A percentile compares a stretch with the other conserved stretches of the same genome.
Evolutionary conservation across 2,329 filamentous ascomycete genomes (phyloP).

Genomic region (Alternaria angustiovoidea): DNA sequence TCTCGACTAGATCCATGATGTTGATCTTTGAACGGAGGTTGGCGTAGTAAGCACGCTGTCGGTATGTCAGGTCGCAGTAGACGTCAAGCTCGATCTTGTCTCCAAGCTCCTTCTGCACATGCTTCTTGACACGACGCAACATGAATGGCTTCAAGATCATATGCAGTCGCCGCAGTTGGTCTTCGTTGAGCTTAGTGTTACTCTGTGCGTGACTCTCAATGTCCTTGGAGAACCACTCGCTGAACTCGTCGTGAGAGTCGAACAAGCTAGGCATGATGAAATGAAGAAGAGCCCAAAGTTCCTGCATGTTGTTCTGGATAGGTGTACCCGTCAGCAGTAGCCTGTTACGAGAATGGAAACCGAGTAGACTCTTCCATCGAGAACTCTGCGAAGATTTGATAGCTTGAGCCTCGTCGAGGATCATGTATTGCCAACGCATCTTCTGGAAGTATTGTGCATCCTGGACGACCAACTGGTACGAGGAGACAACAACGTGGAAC

Average conservation of each 20-base stretch:
- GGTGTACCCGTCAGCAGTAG: constrained; percentile 94
- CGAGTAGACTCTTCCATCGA: constrained; percentile 93
- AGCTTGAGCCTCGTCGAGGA: constrained; percentile 96
- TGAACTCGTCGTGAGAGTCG: constrained; percentile 91
- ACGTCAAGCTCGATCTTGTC: constrained; percentile 98
- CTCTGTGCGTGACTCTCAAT: constrained; percentile 98
- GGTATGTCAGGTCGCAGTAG: constrained; percentile 95
- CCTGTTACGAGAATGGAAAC: constrained; percentile 94
- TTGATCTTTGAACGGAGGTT: constrained; percentile 97
- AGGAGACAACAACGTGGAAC: constrained; percentile 96
- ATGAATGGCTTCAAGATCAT: constrained; percentile 99
- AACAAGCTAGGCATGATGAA: constrained; percentile 99
- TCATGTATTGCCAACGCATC: constrained; percentile 99
- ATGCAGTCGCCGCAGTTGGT: constrained; percentile 93
- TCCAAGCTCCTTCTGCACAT: constrained; percentile 97
- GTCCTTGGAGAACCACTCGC: constrained; percentile 93
- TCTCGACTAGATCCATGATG: constrained; percentile 98
- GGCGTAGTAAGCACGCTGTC: constrained; percentile 91
- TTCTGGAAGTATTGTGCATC: constrained; percentile 99
- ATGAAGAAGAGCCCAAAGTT: constrained; percentile 95
- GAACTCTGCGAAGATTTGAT: constrained; percentile 98
- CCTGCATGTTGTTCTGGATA: constrained; percentile 99
- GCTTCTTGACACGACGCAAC: constrained; percentile 99
- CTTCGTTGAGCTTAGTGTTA: constrained; percentile 99
- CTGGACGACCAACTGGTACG: constrained; percentile 95